phyloP scores from a whole-genome alignment of 1,284 basidiomycete species.

The Blastosporella zonata region DNA sequence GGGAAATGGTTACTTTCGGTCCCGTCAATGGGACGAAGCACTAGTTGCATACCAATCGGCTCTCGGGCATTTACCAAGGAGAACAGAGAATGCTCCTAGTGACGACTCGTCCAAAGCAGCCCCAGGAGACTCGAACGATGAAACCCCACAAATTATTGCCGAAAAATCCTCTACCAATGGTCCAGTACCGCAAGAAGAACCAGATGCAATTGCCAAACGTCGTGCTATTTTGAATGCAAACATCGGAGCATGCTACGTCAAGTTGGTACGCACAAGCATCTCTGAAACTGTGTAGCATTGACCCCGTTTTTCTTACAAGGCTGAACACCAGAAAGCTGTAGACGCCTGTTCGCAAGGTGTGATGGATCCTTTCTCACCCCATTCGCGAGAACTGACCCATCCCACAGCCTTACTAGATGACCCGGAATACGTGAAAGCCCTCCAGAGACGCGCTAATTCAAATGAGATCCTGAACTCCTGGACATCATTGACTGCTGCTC shows the following conservation, averaged over 20 bases:
- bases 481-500: slow-evolving; percentile 77
- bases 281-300: background rate
- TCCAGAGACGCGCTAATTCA: slow-evolving; percentile 82
- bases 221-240: slow-evolving; percentile 75
- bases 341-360: slow-evolving; percentile 74
- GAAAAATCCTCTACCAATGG: slow-evolving; percentile 10
- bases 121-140: slow-evolving; percentile 1
- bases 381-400: slow-evolving; percentile 4
- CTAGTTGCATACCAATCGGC: slow-evolving; percentile 60
- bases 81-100: slow-evolving; percentile 10
- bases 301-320: slow-evolving; percentile 38
- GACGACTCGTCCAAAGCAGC: slow-evolving; percentile 7
- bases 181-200: slow-evolving; percentile 22
- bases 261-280: slow-evolving; percentile 67
- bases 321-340: slow-evolving; percentile 72
- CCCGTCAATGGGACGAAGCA: slow-evolving; percentile 61
- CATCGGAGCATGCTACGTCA: slow-evolving; percentile 76
- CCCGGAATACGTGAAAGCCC: slow-evolving; percentile 81
- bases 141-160: background rate
- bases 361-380: background rate
- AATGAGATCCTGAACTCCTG: slow-evolving; percentile 82
- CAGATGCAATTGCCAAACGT: slow-evolving; percentile 49
- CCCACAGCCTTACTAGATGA: slow-evolving; percentile 79
- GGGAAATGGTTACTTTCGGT: slow-evolving; percentile 38
- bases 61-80: slow-evolving; percentile 51